These are phyloP conservation scores for Penicillium samsonianum DNA, from an alignment of 495 filamentous ascomycete genomes.

Conservation along the genomic window DNA sequence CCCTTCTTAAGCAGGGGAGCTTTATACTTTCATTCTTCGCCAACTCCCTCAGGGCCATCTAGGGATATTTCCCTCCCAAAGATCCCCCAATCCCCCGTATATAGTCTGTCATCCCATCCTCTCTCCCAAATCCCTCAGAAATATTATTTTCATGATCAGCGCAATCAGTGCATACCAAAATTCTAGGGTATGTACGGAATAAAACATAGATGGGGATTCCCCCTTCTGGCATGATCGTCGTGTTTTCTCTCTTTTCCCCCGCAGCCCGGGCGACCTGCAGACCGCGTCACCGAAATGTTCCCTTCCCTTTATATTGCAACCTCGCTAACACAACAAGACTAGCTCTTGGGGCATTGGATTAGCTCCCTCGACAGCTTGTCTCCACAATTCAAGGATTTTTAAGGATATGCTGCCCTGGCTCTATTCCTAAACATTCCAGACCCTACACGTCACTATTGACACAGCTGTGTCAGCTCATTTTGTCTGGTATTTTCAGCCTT, in stretches of 20 bases:
- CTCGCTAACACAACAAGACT: slow-evolving; percentile 22
- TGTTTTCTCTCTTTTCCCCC: slow-evolving; percentile 21
- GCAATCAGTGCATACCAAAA: slow-evolving; percentile 18
- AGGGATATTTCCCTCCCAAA: slow-evolving; percentile 18
- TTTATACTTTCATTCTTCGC: slow-evolving; percentile 16
- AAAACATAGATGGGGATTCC: slow-evolving; percentile 14
- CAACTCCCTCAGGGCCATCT: slow-evolving; percentile 9
- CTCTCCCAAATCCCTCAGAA: slow-evolving; percentile 7
- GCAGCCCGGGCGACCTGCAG: slow-evolving; percentile 27
- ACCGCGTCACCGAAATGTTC: slow-evolving; percentile 38
- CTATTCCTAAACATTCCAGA: slow-evolving; percentile 21
- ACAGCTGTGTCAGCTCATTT: slow-evolving; percentile 18
- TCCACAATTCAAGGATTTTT: slow-evolving; percentile 8
- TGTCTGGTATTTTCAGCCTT: not conserved
- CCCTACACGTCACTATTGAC: slow-evolving; percentile 22
- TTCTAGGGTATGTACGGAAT: slow-evolving; percentile 24
- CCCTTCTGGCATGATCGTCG: slow-evolving; percentile 35
- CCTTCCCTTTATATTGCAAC: slow-evolving; percentile 21
- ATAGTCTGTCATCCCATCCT: slow-evolving; percentile 12
- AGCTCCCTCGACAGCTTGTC: slow-evolving; percentile 8
- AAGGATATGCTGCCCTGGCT: slow-evolving; percentile 17
- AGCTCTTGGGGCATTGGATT: slow-evolving; percentile 15
- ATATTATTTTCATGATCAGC: slow-evolving; percentile 3
- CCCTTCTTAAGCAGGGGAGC: slow-evolving; percentile 17
- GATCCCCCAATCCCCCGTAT: not conserved